phyloP scores from a whole-genome alignment of 177 flowering plant genomes.

The Tripterygium wilfordii region DNA sequence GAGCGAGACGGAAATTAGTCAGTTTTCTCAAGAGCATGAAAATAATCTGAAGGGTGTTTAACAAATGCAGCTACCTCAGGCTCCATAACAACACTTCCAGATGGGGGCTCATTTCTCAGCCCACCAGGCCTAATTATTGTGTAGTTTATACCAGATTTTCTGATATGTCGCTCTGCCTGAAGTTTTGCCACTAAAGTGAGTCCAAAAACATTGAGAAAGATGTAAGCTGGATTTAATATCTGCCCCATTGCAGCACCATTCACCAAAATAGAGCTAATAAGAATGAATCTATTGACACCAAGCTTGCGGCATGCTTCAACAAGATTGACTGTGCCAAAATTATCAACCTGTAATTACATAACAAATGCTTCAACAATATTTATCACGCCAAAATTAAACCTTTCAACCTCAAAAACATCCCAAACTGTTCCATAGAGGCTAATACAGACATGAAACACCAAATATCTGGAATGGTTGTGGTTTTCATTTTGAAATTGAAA shows the following conservation, averaged over 20 bases:
- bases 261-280: conserved; percentile 84
- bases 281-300: conserved; percentile 70
- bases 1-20: not conserved
- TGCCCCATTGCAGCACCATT: conserved; percentile 99
- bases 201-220: conserved; percentile 84
- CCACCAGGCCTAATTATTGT: conserved; percentile 96
- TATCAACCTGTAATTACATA: conserved; percentile 74
- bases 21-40: not conserved
- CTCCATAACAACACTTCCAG: conserved; percentile 82
- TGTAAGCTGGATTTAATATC: conserved; percentile 84
- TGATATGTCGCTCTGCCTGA: conserved; percentile 81
- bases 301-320: conserved; percentile 83
- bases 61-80: conserved; percentile 57
- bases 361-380: too few species aligned
- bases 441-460: not conserved
- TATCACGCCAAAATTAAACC: too few species aligned
- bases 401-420: too few species aligned
- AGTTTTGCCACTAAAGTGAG: conserved; percentile 86
- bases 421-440: not conserved
- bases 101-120: conserved; percentile 77
- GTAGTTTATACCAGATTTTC: conserved; percentile 88
- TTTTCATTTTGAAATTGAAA: too few species aligned
- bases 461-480: too few species aligned
- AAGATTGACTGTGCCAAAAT: conserved; percentile 89
- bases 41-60: conserved; percentile 1